Evolutionary conservation across 768 basidiomycete species (phyloP), one percentile per base, ranked within the genome.

Genomic region (Mycena olivaceomarginata): DNA sequence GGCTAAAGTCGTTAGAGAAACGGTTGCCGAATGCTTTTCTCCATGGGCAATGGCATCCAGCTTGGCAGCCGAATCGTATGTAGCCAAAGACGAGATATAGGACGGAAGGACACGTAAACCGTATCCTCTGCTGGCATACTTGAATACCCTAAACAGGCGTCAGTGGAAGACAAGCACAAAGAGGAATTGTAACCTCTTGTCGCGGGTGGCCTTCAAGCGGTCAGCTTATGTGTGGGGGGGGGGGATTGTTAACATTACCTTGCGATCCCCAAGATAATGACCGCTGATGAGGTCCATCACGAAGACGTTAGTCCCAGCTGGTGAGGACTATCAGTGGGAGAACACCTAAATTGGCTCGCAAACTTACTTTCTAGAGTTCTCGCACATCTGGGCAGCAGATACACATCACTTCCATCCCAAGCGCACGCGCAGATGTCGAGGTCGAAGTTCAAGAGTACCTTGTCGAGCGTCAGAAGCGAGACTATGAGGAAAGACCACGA

Each of bases 251-350:
- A 20, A 51, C 7, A 51, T 51, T 51, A 62, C 57, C 16, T 77
- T 77, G 37, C 76, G 76, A 39, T 80, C 76, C 45, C 75, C 77
- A 11, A 80, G 71, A 56, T 76, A 76, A 68, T 78, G 77, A 6
- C 79, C 80, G 31, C 75, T 71, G 46, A 80, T 67, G 37, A 80
- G 53, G 62, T 79, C 76, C 80, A 80, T 80, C 6, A 75, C 76
- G 69, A 80, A 80, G 4, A 71, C 67, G 59, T 72, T 72, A 20
- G 62, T 64, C 41, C 16, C 62, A 64, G 70, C 63, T 72, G 22
- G 46, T 37, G 62, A 59, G 41, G 6, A 51, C n/a, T 31, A 11
- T 56, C 62, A 53, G 5, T 1, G 4, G 40, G 6, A 57, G 41
- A 43, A 20, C 40, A 41, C 10, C 13, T 1, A 31, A 43, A 43